Conservation (phyloP, 169 alveolate species). For the Fabrea salina region DNA sequence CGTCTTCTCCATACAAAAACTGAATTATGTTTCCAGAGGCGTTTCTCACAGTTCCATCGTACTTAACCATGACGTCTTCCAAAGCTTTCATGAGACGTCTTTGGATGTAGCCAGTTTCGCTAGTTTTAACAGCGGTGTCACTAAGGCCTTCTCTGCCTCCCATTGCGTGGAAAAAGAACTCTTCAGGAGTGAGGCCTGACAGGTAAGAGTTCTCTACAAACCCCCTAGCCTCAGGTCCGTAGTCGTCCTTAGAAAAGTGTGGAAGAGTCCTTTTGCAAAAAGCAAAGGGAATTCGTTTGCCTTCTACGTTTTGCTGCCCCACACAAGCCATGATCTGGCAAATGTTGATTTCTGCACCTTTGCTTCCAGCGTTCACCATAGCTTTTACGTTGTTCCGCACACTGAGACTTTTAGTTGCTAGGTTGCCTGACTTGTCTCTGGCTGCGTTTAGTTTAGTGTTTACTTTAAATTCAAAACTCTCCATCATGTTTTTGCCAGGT, state of each 20-base stretch:
- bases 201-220: conserved; percentile 98
- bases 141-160: conserved; percentile 99
- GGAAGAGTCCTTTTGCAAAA: conserved; percentile 98
- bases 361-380: conserved; percentile 98
- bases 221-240: conserved; percentile 99
- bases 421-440: conserved; percentile 89
- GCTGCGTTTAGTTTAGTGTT: conserved; percentile 95
- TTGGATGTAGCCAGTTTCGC: conserved; percentile 99
- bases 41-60: conserved; percentile 99
- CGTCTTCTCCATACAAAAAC: conserved; percentile 99
- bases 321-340: conserved; percentile 99
- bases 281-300: conserved; percentile 99
- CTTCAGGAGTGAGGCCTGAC: conserved; percentile 96
- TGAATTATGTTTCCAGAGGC: conserved; percentile 95
- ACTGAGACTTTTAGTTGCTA: conserved; percentile 92
- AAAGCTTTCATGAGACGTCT: conserved; percentile 99
- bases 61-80: conserved; percentile 99
- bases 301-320: conserved; percentile 99
- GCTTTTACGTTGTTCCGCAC: conserved; percentile 95
- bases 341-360: conserved; percentile 96
- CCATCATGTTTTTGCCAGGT: conserved; percentile 98
- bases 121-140: conserved; percentile 99
- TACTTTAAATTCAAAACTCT: conserved; percentile 97
- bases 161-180: conserved; percentile 99
- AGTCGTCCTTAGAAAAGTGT: conserved; percentile 98